These are phyloP conservation scores for Penicillium chermesinum DNA, from an alignment of 495 filamentous ascomycete genomes.

Conservation along the genomic window DNA sequence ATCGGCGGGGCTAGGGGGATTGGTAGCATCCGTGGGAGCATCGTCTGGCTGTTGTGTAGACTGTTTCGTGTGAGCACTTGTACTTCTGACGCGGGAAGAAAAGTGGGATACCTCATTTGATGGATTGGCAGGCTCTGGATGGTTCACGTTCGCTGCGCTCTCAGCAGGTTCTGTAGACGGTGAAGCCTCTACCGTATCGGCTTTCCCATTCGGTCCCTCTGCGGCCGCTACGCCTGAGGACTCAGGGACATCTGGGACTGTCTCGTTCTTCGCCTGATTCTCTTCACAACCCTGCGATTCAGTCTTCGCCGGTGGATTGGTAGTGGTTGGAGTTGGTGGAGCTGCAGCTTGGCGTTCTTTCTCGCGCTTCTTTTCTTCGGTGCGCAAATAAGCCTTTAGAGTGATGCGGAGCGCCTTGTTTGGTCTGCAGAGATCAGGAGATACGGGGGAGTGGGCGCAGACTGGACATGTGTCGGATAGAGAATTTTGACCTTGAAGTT, in stretches of 20 bases:
- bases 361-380: constrained; percentile 78
- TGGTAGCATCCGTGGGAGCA: background rate
- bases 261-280: too few relatives aligned
- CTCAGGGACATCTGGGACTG: too few relatives aligned
- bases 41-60: background rate
- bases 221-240: too few relatives aligned
- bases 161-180: too few relatives aligned
- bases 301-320: constrained; percentile 21
- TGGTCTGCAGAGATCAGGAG: constrained; percentile 77
- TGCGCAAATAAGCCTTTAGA: constrained; percentile 80
- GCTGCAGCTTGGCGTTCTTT: constrained; percentile 47
- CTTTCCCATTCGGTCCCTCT: background rate
- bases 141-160: too few relatives aligned
- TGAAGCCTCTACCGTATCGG: background rate
- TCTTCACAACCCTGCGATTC: too few relatives aligned
- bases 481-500: constrained; percentile 61
- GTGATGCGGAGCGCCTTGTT: constrained; percentile 86
- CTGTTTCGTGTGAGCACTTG: background rate
- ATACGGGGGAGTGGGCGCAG: constrained; percentile 84
- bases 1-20: background rate
- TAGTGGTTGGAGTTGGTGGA: constrained; percentile 20
- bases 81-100: background rate
- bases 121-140: background rate
- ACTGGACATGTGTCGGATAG: constrained; percentile 81
- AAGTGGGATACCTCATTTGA: background rate